Percentiles rank a stretch among this genome's conserved stretches.
phyloP scores from a whole-genome alignment of 805 yeast species.

The Grigorovia humatica region DNA sequence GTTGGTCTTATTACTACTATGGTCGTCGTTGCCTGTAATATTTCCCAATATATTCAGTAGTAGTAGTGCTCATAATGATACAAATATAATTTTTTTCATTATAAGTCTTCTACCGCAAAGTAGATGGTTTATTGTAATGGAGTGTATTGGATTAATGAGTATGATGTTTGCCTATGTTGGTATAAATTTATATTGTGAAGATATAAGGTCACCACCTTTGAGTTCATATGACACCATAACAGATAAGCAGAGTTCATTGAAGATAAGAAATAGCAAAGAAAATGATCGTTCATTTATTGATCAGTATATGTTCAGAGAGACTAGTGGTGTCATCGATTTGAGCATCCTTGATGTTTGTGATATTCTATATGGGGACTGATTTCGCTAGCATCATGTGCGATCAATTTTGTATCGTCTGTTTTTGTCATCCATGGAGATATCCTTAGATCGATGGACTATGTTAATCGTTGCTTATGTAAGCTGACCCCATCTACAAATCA shows the following conservation, averaged over 20 bases:
- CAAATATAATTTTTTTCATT: slow-evolving; percentile 2
- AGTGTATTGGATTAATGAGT: slow-evolving; percentile 56
- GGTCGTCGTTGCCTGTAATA: slow-evolving; percentile 60
- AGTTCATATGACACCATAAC: slow-evolving; percentile 53
- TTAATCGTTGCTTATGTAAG: too few species aligned
- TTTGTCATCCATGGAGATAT: too few species aligned
- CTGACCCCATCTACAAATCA: too few species aligned
- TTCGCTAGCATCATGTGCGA: too few species aligned
- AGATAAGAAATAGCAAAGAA: not conserved
- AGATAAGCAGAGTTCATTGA: slow-evolving; percentile 26
- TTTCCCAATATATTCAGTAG: not conserved
- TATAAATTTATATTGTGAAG: slow-evolving; percentile 64
- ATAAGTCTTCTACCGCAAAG: slow-evolving; percentile 51
- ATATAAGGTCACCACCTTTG: slow-evolving; percentile 51
- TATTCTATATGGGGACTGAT: slow-evolving; percentile 37
- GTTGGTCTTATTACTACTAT: slow-evolving; percentile 46
- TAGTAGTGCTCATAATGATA: not conserved
- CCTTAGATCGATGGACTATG: too few species aligned
- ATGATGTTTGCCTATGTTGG: slow-evolving; percentile 69
- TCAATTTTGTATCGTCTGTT: too few species aligned
- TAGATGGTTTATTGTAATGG: slow-evolving; percentile 83
- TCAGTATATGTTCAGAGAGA: slow-evolving; percentile 42
- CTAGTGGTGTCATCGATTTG: slow-evolving; percentile 82
- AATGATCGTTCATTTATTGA: slow-evolving; percentile 9
- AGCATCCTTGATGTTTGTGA: slow-evolving; percentile 63